Conservation (phyloP, 345 rosid species). For the Syzygium grande region DNA sequence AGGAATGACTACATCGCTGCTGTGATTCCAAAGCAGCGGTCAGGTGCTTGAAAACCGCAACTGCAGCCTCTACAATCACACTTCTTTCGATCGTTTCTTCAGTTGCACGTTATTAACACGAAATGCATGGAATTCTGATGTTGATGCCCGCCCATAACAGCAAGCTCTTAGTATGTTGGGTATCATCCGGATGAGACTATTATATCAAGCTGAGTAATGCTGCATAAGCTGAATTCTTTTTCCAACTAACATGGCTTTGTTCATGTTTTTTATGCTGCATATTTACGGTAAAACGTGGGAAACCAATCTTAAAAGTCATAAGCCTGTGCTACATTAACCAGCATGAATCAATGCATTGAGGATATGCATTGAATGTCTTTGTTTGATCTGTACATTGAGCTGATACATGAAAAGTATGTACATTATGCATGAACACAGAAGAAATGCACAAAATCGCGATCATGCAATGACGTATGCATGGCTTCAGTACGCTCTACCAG, state of each 20-base stretch:
- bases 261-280: not conserved
- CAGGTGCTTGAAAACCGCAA: not conserved
- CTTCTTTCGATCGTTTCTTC: not conserved
- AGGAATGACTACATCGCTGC: not conserved
- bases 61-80: not conserved
- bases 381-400: not conserved
- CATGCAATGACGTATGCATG: not conserved
- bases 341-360: not conserved
- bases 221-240: not conserved
- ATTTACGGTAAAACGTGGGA: not conserved
- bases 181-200: not conserved
- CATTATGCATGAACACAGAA: not conserved
- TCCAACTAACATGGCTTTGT: not conserved
- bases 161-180: not conserved
- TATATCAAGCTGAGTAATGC: not conserved
- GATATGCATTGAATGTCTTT: not conserved
- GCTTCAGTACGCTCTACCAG: constrained; percentile 40
- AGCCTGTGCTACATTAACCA: not conserved
- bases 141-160: not conserved
- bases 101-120: not conserved
- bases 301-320: not conserved
- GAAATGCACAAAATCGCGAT: not conserved
- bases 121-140: not conserved
- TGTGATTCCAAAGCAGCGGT: not conserved
- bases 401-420: not conserved